Conservation (phyloP, 1,284 basidiomycete genomes). For the Boletus sp. region DNA sequence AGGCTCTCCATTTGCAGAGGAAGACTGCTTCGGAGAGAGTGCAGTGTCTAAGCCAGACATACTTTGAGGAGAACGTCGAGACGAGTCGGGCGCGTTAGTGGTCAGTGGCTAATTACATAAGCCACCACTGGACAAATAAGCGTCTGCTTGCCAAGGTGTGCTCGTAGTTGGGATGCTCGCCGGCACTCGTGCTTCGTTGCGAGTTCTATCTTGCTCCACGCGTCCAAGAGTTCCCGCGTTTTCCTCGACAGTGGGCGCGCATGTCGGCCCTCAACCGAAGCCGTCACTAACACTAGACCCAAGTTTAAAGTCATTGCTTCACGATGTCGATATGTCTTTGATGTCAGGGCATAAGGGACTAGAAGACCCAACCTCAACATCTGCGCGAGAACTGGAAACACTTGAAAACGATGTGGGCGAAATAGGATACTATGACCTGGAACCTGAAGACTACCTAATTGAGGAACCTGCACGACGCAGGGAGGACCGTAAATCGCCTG, state of each 20-base stretch:
- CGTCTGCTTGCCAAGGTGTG: background rate
- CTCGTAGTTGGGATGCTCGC: conserved; percentile 21
- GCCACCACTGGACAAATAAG: background rate
- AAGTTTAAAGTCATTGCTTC: conserved; percentile 52
- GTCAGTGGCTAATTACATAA: conserved; percentile 23
- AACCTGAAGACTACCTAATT: conserved; percentile 24
- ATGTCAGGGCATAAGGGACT: conserved; percentile 36
- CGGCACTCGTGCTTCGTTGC: conserved; percentile 22
- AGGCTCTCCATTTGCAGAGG: conserved; percentile 27
- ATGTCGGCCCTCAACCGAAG: conserved; percentile 35
- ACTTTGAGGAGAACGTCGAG: conserved; percentile 3
- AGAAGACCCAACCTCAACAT: conserved; percentile 7
- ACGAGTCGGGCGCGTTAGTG: background rate
- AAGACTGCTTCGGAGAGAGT: conserved; percentile 8
- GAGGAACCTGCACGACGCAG: conserved; percentile 34
- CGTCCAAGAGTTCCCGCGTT: conserved; percentile 18
- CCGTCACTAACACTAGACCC: conserved; percentile 60
- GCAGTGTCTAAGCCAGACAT: conserved; percentile 19
- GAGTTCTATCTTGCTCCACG: conserved; percentile 21
- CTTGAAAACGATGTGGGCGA: conserved; percentile 33
- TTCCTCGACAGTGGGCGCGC: conserved; percentile 19
- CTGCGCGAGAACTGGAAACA: conserved; percentile 52
- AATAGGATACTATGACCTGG: conserved; percentile 28
- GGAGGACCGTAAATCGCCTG: conserved; percentile 69
- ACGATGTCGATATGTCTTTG: conserved; percentile 61